Evolutionary conservation across 352 stramenopile genomes (phyloP), one percentile per base, ranked within the genome.

Genomic region (Pythium phragmiticola): DNA sequence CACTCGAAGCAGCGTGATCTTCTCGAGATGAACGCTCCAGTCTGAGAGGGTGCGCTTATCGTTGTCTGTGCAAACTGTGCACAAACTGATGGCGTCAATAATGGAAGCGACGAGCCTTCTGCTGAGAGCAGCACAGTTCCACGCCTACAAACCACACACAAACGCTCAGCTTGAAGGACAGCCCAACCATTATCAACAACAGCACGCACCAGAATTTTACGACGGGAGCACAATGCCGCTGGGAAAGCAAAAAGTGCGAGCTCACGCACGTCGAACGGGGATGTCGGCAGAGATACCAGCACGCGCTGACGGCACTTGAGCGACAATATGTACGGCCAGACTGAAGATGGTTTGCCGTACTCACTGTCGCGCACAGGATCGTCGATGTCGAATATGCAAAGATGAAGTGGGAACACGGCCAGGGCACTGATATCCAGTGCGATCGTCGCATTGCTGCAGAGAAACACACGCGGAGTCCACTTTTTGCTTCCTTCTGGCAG

Each of bases 161-260:
- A 19, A n/a, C 17, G 13, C 4, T 58, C 2, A 54, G 30, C 37
- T 34, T 39, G 11, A 36, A 45, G 14, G 19, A 36, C 16, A 42
- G 3, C 16, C 21, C 17, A 50, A 50, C 9, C 28, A 4, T n/a
- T 36, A 11, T 9, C 3, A 51, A 39, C 2, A 33, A 33, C 17
- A 9, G 47, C 17, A 50, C 78, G 47, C 78, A 95, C 86, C 80
- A 93, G 63, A 7, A 90, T 62, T 36, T 90, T 90, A 21, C 82
- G 78, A 11, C 84, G 81, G 56, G 84, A 88, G 13, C 73, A 75
- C 50, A 95, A 87, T 11, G 91, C 51, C 8, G 70, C 78, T 54
- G 87, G 84, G 19, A 84, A 65, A 11, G 87, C 50, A 61, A 92
- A 92, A n/a, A 92, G 81, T 3, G 91, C 60, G 12, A 92, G 48